phyloP scores from a whole-genome alignment of 108 stramenopile genomes.

The Asterionellopsis glacialis region DNA sequence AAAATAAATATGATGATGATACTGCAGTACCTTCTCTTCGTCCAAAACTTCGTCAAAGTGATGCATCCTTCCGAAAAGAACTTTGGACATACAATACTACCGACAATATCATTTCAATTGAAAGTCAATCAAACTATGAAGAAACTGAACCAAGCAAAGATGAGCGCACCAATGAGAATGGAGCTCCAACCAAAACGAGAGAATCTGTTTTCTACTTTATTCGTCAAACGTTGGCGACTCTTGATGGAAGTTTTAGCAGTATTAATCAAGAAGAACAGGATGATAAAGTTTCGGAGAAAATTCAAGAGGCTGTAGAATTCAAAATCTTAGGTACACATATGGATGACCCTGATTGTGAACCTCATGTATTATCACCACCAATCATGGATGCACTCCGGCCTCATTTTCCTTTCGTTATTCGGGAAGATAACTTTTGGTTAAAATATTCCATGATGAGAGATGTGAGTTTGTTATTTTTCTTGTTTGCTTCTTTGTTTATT shows the following conservation, averaged over 20 bases:
- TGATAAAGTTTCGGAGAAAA: no score
- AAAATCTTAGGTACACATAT: conserved; percentile 52
- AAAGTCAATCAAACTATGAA: background rate
- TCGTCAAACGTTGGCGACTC: background rate
- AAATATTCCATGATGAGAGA: conserved; percentile 49
- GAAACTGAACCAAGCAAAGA: background rate
- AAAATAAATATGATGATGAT: background rate
- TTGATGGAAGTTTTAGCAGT: no score
- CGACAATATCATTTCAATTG: background rate
- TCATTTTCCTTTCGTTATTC: conserved; percentile 32
- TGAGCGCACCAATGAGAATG: background rate
- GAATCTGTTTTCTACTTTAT: background rate
- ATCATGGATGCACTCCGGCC: conserved; percentile 44
- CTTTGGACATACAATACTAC: background rate
- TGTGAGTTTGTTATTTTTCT: conserved; percentile 9
- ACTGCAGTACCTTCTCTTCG: background rate
- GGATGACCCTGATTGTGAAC: conserved; percentile 30
- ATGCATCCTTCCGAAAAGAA: conserved; percentile 10
- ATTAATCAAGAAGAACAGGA: no score
- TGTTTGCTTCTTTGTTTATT: conserved; percentile 10
- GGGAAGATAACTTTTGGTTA: conserved; percentile 53
- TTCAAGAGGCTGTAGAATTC: conserved; percentile 21
- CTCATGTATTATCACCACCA: conserved; percentile 49
- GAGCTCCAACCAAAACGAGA: background rate
- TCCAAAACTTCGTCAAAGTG: background rate